Base-by-base conservation (phyloP, 2,329 filamentous ascomycete genomes). In the Escovopsis sp. region DNA sequence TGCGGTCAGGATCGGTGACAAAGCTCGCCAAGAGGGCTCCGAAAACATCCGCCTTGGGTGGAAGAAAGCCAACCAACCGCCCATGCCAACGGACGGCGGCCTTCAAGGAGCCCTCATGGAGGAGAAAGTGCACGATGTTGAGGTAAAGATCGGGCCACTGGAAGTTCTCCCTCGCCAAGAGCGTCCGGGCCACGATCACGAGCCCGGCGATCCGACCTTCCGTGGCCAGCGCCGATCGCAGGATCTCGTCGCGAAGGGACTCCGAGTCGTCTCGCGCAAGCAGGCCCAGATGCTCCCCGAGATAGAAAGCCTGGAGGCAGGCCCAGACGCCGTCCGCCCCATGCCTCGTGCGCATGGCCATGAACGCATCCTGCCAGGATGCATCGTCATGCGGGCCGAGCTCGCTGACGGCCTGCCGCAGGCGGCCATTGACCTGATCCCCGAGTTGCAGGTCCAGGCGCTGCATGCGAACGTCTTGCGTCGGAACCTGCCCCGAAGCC, bases 101-200 rank as follows among this genome's bases (percentile, higher is more conserved):
- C 1, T 57, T 53, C 39, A 61, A 62, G 35, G 64, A 55, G 25
- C 53, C 56, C 24, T 58, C 59, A 1, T 52, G 54, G 5, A 76
- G 55, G 37, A 66, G 65, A 46, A 59, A 57, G 15, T 62, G 55
- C 14, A 76, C 50, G 11, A 67, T 49, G n/a, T 58, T 66, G n/a
- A 55, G 53, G 47, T 76, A 74, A 2, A 74, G 52, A 11, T 62
- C 51, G 2, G 72, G 71, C 72, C 71, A 76, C 34, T 53, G 53
- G 11, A 62, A 62, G 27, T 53, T 48, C 39, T 65, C 56, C 2
- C 57, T 45, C 3, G 56, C 51, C 27, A 55, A 52, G 42, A 75
- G 63, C 54, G 50, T 38, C 31, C 52, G 44, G 4, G 53, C 57
- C 24, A 51, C 46, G n/a, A 43, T 37, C 39, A 58, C 50, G 33